Evolutionary conservation across 2,329 filamentous ascomycete species (phyloP), one percentile per base, ranked within the genome.

Genomic region (Xylariaceae sp.): DNA sequence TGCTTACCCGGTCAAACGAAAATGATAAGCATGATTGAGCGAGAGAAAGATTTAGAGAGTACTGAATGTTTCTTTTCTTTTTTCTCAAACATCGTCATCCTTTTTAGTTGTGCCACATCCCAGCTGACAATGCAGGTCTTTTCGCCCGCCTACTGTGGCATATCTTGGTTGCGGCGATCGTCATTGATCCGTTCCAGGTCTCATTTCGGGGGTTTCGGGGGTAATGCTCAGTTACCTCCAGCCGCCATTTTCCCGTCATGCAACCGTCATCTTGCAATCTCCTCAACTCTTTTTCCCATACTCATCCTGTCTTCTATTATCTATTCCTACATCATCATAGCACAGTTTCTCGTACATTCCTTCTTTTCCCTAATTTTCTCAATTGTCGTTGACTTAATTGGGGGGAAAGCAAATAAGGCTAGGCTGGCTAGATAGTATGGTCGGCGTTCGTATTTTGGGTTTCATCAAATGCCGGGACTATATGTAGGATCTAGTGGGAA

Each of bases 141-240:
- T 53, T 55, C 27, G 42, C 27, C 48, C 26, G 27, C 47, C 29
- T 30, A 41, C 30, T 21, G 30, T 44, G 45, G 15, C 54, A 46
- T 52, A 48, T 58, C 57, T 64, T 57, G 55, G 59, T 53, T 59
- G 49, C 55, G 60, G 57, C 55, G 64, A 65, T 68, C 65, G 46
- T 60, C 51, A 58, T 56, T 61, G 59, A 59, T 62, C 57, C 55
- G 58, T 65, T 56, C 51, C 54, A 64, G 56, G 62, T 66, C 62
- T 68, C 64, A 68, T 67, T 64, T 68, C 65, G 64, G 62, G 61
- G 59, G 64, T 63, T 65, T 67, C 64, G 65, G 65, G 56, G 62
- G 50, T 58, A 56, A 54, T 52, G 61, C 29, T 53, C 42, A 48
- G 36, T 53, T 30, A 40, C 40, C 54, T 51, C 55, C 58, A 56